Percentiles rank a stretch among this genome's conserved stretches.
Conservation (phyloP, 2,329 filamentous ascomycete genomes). For the Alternaria triticimaculans region DNA sequence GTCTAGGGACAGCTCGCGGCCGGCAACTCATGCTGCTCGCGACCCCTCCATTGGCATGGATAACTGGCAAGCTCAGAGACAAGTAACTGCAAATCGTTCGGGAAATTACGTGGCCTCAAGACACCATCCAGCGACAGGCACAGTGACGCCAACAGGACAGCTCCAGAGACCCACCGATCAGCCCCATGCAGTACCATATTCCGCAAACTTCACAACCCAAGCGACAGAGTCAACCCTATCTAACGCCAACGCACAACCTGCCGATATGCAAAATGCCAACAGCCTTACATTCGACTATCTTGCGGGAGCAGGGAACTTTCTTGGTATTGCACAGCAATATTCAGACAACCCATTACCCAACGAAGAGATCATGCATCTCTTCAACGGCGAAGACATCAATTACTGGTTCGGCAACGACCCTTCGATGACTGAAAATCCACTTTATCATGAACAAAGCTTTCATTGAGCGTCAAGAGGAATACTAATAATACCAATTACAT, state of each 20-base stretch:
- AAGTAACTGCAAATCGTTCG: not conserved
- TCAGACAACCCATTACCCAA: conserved; percentile 32
- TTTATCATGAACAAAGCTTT: conserved; percentile 1
- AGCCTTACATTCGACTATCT: conserved; percentile 15
- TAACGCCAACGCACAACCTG: not conserved
- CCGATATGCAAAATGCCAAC: not conserved
- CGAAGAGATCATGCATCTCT: conserved; percentile 32
- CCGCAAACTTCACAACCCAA: not conserved
- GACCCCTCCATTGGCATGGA: not conserved
- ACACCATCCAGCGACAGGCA: not conserved
- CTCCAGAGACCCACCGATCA: not conserved
- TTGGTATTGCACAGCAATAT: conserved; percentile 32
- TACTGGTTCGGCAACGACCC: conserved; percentile 22
- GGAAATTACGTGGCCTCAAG: not conserved
- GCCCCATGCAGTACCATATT: not conserved
- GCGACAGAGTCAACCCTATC: not conserved
- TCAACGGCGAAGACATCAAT: conserved; percentile 27
- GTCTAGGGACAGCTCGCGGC: not conserved
- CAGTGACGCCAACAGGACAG: not conserved
- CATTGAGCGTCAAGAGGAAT: not conserved
- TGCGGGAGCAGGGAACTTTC: conserved; percentile 24
- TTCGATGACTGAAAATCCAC: conserved; percentile 4
- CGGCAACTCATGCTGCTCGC: not conserved
- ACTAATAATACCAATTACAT: not conserved
- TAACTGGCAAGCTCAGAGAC: not conserved